A percentile compares a stretch with the other conserved stretches of the same genome.
phyloP scores from a whole-genome alignment of 345 rosid genomes.

The Erodium maritimum region DNA sequence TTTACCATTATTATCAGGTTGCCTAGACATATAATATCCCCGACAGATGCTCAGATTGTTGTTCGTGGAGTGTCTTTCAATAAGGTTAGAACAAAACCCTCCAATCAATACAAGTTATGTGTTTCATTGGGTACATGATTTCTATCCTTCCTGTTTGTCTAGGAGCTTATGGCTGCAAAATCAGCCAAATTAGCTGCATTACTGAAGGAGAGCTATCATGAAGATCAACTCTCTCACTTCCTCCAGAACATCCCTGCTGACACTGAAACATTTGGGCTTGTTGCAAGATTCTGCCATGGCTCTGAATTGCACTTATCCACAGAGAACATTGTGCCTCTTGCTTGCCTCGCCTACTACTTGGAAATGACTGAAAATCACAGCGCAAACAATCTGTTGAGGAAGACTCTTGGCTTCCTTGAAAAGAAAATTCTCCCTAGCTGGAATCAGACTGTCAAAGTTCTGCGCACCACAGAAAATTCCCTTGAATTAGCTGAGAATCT shows the following conservation, averaged over 20 bases:
- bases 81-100: slow-evolving; percentile 17
- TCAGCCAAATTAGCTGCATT: slow-evolving; percentile 48
- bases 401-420: slow-evolving; percentile 36
- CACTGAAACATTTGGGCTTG: slow-evolving; percentile 43
- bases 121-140: background rate
- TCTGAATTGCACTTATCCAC: slow-evolving; percentile 28
- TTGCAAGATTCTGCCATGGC: slow-evolving; percentile 63
- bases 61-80: slow-evolving; percentile 29
- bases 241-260: slow-evolving; percentile 43
- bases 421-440: slow-evolving; percentile 51
- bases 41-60: slow-evolving; percentile 24
- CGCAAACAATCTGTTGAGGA: slow-evolving; percentile 41
- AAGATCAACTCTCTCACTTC: slow-evolving; percentile 19
- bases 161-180: slow-evolving; percentile 54
- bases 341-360: slow-evolving; percentile 43
- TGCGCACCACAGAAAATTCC: slow-evolving; percentile 21
- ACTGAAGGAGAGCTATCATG: slow-evolving; percentile 22
- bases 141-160: background rate
- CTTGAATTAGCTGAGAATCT: slow-evolving; percentile 28
- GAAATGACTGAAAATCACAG: slow-evolving; percentile 60
- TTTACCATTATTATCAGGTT: slow-evolving; percentile 19
- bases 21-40: slow-evolving; percentile 15
- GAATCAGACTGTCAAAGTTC: slow-evolving; percentile 63
- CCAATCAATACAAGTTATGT: background rate
- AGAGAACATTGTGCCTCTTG: slow-evolving; percentile 49